Evolutionary conservation across 1,284 basidiomycete species (phyloP), one percentile per base, ranked within the genome.

Genomic region (Cryptococcus neoformans): DNA sequence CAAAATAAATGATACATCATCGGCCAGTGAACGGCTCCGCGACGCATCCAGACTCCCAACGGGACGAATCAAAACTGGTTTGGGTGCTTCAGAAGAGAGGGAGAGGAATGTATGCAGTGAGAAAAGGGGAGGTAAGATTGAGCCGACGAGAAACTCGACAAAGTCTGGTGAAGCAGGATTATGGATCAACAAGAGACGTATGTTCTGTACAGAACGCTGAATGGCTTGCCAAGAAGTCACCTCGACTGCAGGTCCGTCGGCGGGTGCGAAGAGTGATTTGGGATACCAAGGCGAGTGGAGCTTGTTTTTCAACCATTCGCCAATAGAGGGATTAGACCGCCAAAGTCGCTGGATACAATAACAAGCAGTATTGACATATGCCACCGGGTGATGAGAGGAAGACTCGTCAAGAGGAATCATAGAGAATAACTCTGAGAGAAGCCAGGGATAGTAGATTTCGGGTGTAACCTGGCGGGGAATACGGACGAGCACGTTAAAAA

Each of bases 131-230:
- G 86, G 77, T 0, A 88, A 66, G 47, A 92, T 83, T 0, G 89
- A 87, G 2, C 85, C 84, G 12, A 93, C 73, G 6, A 92, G 66
- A 12, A 78, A 74, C 0, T 85, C 81, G 47, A 89, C 82, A 41
- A 90, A 81, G 2, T 78, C 73, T 0, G 89, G 87, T 1, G 88
- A 86, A 3, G 90, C 89, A 60, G 92, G 90, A 5, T 86, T 84
- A 62, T 90, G 88, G 11, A 64, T 46, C 4, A 67, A 37, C 6
- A 72, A 58, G 10, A 58, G 53, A 14, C 48, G 51, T 40, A 47
- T 55, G n/a, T 53, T 56, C 21, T 58, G 59, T 12, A 63, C 28
- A 2, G 58, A 59, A 28, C 57, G 53, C 38, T 59, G 49, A 4
- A 66, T 52, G 0, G 50, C 49, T 50, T 57, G 53, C 49, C 44